Evolutionary conservation across 345 rosid species (phyloP).

Genomic region (Syzygium jambos): DNA sequence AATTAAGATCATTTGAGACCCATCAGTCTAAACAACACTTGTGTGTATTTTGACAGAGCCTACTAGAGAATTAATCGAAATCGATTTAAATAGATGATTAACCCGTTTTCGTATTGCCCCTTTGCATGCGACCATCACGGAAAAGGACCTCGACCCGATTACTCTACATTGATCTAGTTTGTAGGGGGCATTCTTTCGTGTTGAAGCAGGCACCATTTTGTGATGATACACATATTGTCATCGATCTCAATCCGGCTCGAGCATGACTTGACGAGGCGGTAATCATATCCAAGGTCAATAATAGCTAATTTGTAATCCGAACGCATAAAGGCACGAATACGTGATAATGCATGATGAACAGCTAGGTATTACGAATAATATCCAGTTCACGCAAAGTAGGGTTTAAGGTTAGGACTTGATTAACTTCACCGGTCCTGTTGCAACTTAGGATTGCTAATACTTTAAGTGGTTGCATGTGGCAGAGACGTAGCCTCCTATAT

Average conservation of each 20-base stretch:
- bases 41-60: not conserved
- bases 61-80: not conserved
- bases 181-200: not conserved
- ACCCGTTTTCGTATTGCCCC: not conserved
- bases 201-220: not conserved
- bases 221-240: not conserved
- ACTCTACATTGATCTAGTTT: not conserved
- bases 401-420: not conserved
- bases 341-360: not conserved
- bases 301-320: not conserved
- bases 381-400: not conserved
- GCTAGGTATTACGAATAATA: not conserved
- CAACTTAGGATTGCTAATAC: not conserved
- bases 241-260: not conserved
- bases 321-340: not conserved
- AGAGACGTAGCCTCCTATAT: not conserved
- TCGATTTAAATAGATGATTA: not conserved
- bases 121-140: too few species aligned
- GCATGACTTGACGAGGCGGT: not conserved
- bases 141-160: not conserved
- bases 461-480: not conserved
- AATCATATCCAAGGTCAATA: not conserved
- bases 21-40: not conserved
- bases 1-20: not conserved
- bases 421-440: not conserved